Conservation (phyloP, 495 filamentous ascomycete species). For the Opeltia flavorubescens region DNA sequence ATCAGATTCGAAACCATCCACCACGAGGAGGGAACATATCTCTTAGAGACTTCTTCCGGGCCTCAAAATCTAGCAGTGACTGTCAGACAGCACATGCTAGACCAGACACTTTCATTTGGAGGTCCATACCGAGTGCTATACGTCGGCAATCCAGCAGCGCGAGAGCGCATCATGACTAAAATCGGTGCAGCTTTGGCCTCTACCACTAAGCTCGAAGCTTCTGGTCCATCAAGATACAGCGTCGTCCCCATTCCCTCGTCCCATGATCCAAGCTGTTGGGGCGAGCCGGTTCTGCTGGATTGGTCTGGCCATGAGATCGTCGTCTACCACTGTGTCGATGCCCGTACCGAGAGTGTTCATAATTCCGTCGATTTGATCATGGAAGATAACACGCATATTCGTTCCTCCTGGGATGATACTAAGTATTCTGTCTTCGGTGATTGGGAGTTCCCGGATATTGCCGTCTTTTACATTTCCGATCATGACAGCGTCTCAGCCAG, state of each 20-base stretch:
- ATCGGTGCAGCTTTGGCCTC: slow-evolving; percentile 50
- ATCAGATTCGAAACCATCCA: not conserved
- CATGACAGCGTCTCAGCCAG: slow-evolving; percentile 32
- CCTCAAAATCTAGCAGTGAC: slow-evolving; percentile 18
- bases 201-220: slow-evolving; percentile 31
- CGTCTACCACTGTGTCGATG: slow-evolving; percentile 55
- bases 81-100: slow-evolving; percentile 60
- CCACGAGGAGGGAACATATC: not conserved
- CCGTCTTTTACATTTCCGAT: slow-evolving; percentile 51
- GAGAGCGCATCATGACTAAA: slow-evolving; percentile 61
- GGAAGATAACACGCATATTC: slow-evolving; percentile 37
- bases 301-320: slow-evolving; percentile 52
- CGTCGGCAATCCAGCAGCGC: slow-evolving; percentile 45
- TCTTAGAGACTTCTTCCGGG: not conserved
- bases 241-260: slow-evolving; percentile 54
- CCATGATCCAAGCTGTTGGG: slow-evolving; percentile 29
- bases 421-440: slow-evolving; percentile 32
- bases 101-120: slow-evolving; percentile 38
- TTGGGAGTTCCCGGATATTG: slow-evolving; percentile 59
- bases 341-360: slow-evolving; percentile 28
- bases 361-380: slow-evolving; percentile 41
- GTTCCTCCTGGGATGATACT: slow-evolving; percentile 30
- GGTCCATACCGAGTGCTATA: slow-evolving; percentile 60
- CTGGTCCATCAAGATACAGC: slow-evolving; percentile 50
- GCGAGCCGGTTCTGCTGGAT: slow-evolving; percentile 52